phyloP scores from a whole-genome alignment of 139 green algal species.

The Chlamydomonas applanata region DNA sequence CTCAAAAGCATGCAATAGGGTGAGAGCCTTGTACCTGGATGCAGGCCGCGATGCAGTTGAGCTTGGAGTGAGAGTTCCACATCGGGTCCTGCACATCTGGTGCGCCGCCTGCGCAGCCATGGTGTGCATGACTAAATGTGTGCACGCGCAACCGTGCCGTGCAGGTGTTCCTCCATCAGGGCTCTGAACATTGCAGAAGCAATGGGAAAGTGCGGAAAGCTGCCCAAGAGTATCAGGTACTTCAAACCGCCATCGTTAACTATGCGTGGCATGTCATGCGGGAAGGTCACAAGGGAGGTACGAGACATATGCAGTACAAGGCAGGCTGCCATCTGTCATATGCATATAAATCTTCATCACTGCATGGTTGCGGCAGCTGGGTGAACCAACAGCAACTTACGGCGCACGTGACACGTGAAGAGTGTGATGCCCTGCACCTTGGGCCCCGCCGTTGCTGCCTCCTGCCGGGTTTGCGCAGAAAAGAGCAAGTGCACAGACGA shows the following conservation, averaged over 20 bases:
- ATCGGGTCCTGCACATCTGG: constrained; percentile 66
- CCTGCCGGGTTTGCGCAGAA: background rate
- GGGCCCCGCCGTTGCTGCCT: constrained; percentile 18
- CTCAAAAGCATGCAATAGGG: background rate
- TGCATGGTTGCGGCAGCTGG: no score
- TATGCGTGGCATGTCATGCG: no score
- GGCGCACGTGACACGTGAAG: constrained; percentile 60
- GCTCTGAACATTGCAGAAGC: constrained; percentile 42
- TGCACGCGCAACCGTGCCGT: no score
- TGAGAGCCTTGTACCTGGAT: constrained; percentile 52
- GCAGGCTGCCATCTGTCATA: background rate
- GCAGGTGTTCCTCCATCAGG: no score
- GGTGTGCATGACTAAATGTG: no score
- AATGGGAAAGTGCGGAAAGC: background rate
- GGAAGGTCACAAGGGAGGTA: no score
- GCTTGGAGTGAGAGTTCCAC: constrained; percentile 73
- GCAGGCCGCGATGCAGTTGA: constrained; percentile 83
- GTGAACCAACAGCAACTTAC: no score
- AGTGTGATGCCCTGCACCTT: constrained; percentile 61
- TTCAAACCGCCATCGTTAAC: no score
- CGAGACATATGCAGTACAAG: no score
- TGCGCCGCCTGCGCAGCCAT: constrained; percentile 28
- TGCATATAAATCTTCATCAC: no score
- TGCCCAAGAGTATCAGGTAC: no score
- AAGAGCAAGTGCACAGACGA: no score